phyloP scores from a whole-genome alignment of 1,284 basidiomycete genomes.

The Takashimella koratensis region DNA sequence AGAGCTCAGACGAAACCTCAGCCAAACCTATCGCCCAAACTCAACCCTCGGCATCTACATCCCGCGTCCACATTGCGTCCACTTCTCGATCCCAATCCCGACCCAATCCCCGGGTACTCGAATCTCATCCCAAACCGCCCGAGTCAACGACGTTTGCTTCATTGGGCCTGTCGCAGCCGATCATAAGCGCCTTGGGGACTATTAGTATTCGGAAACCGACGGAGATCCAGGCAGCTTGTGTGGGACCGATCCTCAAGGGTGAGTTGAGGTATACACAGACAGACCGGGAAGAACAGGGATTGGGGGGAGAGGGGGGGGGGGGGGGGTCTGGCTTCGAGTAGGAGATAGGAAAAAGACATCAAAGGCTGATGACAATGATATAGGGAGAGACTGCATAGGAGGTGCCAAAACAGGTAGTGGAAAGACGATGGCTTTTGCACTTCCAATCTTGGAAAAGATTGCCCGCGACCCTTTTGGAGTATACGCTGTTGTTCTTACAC shows the following conservation, averaged over 20 bases:
- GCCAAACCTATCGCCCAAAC: too few species aligned
- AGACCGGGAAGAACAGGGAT: too few species aligned
- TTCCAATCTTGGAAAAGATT: constrained; percentile 90
- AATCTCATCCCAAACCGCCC: constrained; percentile 2
- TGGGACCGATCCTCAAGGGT: constrained; percentile 81
- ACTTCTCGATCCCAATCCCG: neutral
- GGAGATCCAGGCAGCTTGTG: constrained; percentile 83
- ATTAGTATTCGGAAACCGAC: constrained; percentile 88
- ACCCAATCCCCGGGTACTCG: neutral
- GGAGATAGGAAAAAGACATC: too few species aligned
- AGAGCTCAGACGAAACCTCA: too few species aligned
- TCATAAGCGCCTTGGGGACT: constrained; percentile 66
- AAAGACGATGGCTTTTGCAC: constrained; percentile 95
- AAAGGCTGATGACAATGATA: neutral
- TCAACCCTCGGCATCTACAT: constrained; percentile 20
- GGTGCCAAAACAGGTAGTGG: constrained; percentile 98
- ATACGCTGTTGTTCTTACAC: constrained; percentile 87
- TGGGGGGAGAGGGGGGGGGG: too few species aligned
- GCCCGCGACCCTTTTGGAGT: constrained; percentile 88
- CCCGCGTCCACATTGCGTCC: constrained; percentile 24
- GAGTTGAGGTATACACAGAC: too few species aligned
- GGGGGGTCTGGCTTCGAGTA: too few species aligned
- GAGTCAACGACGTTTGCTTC: constrained; percentile 55
- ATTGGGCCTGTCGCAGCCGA: constrained; percentile 68
- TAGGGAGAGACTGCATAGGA: constrained; percentile 88